phyloP scores from a whole-genome alignment of 192 early-diverging fungal species.

The Coemansia sp. region DNA sequence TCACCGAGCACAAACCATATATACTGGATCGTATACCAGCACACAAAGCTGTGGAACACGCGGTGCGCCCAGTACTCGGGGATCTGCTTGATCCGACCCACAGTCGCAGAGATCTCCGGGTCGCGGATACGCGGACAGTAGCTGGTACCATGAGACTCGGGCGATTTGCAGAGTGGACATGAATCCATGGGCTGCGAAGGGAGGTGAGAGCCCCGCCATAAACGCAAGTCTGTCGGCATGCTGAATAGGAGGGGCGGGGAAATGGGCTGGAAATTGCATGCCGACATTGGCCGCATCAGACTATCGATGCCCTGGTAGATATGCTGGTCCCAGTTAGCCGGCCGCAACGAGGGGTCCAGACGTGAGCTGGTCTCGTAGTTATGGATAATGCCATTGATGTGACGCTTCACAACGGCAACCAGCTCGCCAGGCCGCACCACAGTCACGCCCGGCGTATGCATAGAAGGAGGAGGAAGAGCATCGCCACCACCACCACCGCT shows the following conservation, averaged over 20 bases:
- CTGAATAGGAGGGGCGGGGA: slow-evolving; percentile 26
- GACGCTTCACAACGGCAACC: neutral
- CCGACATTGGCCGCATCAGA: neutral
- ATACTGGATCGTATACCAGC: slow-evolving; percentile 42
- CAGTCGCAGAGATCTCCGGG: neutral
- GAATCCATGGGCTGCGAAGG: slow-evolving; percentile 13
- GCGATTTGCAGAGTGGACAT: slow-evolving; percentile 6
- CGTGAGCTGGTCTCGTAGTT: neutral
- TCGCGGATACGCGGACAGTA: slow-evolving; percentile 25
- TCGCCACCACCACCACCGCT: too few species aligned
- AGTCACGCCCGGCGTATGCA: neutral
- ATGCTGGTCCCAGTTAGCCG: neutral
- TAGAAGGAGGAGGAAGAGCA: neutral
- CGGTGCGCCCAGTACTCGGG: slow-evolving; percentile 15
- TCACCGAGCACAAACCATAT: slow-evolving; percentile 39
- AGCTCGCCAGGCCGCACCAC: slow-evolving; percentile 1
- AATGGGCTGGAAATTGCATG: neutral
- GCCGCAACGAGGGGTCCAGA: neutral
- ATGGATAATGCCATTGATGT: neutral
- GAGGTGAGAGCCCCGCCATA: neutral
- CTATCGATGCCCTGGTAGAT: neutral
- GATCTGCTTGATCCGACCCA: slow-evolving; percentile 4
- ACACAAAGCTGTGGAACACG: slow-evolving; percentile 20
- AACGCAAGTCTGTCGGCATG: slow-evolving; percentile 24
- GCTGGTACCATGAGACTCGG: neutral